These are phyloP conservation scores for Tricholoma sp. DNA, from an alignment of 768 basidiomycete genomes.

Conservation along the genomic window DNA sequence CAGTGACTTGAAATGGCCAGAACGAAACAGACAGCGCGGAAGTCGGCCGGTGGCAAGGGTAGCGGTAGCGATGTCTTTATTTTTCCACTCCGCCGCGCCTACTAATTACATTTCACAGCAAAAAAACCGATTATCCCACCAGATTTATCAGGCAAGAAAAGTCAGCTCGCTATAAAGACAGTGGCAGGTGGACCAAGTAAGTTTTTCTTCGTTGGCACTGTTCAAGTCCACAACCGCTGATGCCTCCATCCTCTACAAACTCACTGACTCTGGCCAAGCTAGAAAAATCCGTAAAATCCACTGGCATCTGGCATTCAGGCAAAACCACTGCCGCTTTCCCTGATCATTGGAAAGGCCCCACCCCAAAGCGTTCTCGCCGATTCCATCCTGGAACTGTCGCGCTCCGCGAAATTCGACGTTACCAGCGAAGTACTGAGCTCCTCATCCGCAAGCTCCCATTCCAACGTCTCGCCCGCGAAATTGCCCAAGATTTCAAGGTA, in stretches of 20 bases:
- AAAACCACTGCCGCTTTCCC: not conserved
- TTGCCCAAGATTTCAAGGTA: conserved; percentile 89
- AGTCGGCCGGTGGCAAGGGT: not conserved
- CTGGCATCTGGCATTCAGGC: too few relatives aligned
- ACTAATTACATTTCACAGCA: not conserved
- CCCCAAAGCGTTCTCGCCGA: not conserved
- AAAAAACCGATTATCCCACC: not conserved
- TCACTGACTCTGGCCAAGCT: too few relatives aligned
- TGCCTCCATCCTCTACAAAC: not conserved
- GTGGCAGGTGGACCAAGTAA: not conserved
- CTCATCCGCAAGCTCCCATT: conserved; percentile 86
- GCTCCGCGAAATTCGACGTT: conserved; percentile 83
- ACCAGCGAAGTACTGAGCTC: conserved; percentile 86
- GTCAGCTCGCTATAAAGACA: not conserved
- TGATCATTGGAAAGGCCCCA: too few relatives aligned
- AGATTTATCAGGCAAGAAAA: not conserved
- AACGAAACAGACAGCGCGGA: not conserved
- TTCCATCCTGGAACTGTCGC: conserved; percentile 68
- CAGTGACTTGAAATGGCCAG: too few relatives aligned
- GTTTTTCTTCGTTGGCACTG: not conserved
- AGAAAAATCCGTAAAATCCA: not conserved
- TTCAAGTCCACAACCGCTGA: not conserved
- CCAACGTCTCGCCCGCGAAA: conserved; percentile 87
- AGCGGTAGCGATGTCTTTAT: not conserved
- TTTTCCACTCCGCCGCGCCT: not conserved